Percentiles rank a stretch among this genome's conserved stretches.
These are phyloP conservation scores for Golubevia sp. DNA, from an alignment of 1,284 basidiomycete genomes.

Conservation along the genomic window DNA sequence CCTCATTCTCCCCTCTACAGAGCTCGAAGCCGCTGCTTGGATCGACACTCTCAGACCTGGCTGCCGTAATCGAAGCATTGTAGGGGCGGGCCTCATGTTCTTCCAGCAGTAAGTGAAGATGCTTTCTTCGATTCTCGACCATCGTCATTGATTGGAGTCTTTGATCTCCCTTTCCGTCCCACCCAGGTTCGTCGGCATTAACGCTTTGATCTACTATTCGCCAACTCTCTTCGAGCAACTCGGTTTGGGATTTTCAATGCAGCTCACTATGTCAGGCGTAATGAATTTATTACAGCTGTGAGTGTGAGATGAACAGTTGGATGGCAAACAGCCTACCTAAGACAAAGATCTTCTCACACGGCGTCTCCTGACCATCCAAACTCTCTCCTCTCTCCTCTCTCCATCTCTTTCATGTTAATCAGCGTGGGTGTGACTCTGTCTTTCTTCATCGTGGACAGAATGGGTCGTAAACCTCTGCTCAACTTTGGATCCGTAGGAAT, in stretches of 20 bases:
- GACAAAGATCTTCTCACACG: too few species aligned
- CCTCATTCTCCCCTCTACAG: too few species aligned
- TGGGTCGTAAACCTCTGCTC: conserved; percentile 22
- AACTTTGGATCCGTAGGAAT: conserved; percentile 14
- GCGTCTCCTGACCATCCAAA: too few species aligned
- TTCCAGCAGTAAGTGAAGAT: too few species aligned
- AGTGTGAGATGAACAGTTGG: too few species aligned
- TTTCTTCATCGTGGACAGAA: conserved; percentile 20
- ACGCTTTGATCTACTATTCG: conserved; percentile 20
- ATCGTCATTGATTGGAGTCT: too few species aligned
- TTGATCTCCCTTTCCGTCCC: too few species aligned
- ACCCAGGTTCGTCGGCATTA: conserved; percentile 30
- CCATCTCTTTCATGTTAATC: too few species aligned
- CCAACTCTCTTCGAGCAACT: conserved; percentile 32
- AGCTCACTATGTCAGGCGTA: conserved; percentile 18
- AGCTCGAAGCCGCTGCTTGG: too few species aligned
- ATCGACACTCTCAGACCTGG: conserved; percentile 11
- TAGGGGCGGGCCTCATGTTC: conserved; percentile 24
- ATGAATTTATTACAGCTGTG: conserved; percentile 21
- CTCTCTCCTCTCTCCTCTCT: too few species aligned
- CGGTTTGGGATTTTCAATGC: conserved; percentile 18
- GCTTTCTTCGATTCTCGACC: too few species aligned
- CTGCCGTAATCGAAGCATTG: conserved; percentile 3
- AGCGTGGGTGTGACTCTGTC: conserved; percentile 21
- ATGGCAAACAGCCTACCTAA: too few species aligned